Conservation (phyloP, 164 flowering plant genomes). For the Aristolochia contorta region DNA sequence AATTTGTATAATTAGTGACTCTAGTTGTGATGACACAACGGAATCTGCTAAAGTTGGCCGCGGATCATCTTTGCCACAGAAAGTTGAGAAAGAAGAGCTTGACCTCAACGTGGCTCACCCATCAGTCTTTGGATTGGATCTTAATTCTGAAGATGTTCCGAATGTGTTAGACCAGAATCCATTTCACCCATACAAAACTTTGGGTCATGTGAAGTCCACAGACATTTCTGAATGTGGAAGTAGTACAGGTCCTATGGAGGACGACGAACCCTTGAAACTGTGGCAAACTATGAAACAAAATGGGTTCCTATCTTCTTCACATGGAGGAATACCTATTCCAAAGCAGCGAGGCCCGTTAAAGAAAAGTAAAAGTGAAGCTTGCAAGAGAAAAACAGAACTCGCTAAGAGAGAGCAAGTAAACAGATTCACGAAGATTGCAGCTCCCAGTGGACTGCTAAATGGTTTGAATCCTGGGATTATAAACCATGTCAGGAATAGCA, state of each 20-base stretch:
- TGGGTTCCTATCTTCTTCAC: constrained; percentile 57
- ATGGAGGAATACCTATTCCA: constrained; percentile 58
- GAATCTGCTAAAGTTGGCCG: constrained; percentile 9
- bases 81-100: constrained; percentile 7
- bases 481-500: constrained; percentile 87
- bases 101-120: constrained; percentile 12
- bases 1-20: constrained; percentile 5
- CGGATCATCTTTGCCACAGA: constrained; percentile 3
- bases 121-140: constrained; percentile 36
- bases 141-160: constrained; percentile 39
- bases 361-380: constrained; percentile 44
- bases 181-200: constrained; percentile 22
- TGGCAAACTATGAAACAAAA: constrained; percentile 92
- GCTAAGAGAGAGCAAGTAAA: constrained; percentile 83
- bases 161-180: constrained; percentile 32
- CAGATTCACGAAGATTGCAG: constrained; percentile 78
- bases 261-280: constrained; percentile 38
- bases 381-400: constrained; percentile 64
- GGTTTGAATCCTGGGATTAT: constrained; percentile 90
- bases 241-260: constrained; percentile 43
- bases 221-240: constrained; percentile 66
- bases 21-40: constrained; percentile 2
- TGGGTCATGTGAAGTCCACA: constrained; percentile 22
- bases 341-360: constrained; percentile 36
- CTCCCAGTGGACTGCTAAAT: constrained; percentile 86